Conservation (phyloP, 176 grass and related monocot species). For the Zea luxurians region DNA sequence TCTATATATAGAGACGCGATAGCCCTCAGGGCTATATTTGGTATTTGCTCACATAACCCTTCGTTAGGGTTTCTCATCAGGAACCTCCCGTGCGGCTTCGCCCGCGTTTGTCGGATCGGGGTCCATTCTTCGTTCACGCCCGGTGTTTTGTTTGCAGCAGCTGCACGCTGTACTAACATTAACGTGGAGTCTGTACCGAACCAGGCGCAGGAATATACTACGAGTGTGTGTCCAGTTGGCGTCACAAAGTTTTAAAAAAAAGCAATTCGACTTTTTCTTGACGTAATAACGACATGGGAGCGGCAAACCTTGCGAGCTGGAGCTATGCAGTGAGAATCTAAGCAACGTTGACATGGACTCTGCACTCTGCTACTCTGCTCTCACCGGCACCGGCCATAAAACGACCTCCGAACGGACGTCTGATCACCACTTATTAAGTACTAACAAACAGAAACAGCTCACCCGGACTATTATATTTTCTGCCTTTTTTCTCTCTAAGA, state of each 20-base stretch:
- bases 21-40: too few species aligned
- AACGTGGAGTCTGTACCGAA: conserved; percentile 31
- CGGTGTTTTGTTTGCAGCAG: background rate
- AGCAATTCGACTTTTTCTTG: background rate
- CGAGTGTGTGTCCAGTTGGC: background rate
- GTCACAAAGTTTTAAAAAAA: background rate
- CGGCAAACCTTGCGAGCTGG: conserved; percentile 22
- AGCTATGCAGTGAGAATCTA: conserved; percentile 17
- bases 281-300: conserved; percentile 25
- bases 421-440: background rate
- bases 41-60: too few species aligned
- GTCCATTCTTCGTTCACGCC: background rate
- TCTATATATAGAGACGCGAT: too few species aligned
- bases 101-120: background rate
- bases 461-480: background rate
- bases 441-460: background rate
- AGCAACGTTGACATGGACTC: background rate
- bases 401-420: conserved; percentile 39
- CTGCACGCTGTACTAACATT: background rate
- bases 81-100: too few species aligned
- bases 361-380: background rate
- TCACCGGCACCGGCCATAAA: conserved; percentile 17
- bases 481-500: background rate
- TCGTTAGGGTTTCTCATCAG: too few species aligned
- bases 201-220: background rate